Conservation (phyloP, 768 basidiomycete genomes). For the Termitomyces sp. region DNA sequence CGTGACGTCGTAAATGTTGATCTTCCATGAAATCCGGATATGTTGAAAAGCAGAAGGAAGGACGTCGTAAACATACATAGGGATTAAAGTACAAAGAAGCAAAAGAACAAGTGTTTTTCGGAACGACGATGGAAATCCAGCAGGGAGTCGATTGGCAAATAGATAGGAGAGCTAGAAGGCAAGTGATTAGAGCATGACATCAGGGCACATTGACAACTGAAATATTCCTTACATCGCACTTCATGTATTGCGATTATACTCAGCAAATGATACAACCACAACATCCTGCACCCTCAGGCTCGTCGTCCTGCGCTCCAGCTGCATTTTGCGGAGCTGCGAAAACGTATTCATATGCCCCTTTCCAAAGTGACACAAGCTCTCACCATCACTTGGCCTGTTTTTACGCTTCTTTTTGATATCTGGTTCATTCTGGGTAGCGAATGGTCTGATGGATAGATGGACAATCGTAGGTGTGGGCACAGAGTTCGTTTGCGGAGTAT, state of each 20-base stretch:
- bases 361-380: slow-evolving; percentile 6
- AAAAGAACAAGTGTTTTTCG: not conserved
- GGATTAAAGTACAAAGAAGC: not conserved
- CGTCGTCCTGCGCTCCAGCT: slow-evolving; percentile 3
- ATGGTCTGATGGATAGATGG: slow-evolving; percentile 68
- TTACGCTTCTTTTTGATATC: slow-evolving; percentile 53
- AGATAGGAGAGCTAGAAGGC: not conserved
- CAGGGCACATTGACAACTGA: not conserved
- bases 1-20: not conserved
- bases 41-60: not conserved
- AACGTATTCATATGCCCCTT: not conserved
- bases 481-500: slow-evolving; percentile 24
- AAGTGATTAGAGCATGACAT: not conserved
- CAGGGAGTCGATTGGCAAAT: not conserved
- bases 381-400: slow-evolving; percentile 22
- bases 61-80: not conserved
- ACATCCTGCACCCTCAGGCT: slow-evolving; percentile 8
- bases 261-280: slow-evolving; percentile 19
- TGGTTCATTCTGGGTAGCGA: slow-evolving; percentile 44
- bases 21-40: not conserved
- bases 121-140: not conserved
- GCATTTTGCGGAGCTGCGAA: not conserved
- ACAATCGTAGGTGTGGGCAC: slow-evolving; percentile 58
- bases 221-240: not conserved
- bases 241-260: not conserved